Conservation (phyloP, 805 yeast genomes). For the Candida ovalis region DNA sequence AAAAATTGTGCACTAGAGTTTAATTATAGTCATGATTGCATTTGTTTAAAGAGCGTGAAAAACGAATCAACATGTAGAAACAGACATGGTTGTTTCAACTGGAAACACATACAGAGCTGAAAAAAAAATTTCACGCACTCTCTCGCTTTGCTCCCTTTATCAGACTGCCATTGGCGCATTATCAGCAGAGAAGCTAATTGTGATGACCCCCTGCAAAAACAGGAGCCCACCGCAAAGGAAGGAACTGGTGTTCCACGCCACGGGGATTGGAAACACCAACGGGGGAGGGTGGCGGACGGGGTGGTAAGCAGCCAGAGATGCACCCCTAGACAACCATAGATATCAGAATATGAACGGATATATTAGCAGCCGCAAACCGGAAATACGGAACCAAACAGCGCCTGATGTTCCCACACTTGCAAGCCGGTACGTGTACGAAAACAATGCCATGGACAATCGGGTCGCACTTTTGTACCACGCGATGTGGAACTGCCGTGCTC, state of each 20-base stretch:
- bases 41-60: too few species aligned
- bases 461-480: too few species aligned
- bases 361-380: background rate
- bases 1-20: too few species aligned
- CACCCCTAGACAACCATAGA: background rate
- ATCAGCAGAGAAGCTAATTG: background rate
- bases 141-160: background rate
- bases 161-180: background rate
- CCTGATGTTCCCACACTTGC: too few species aligned
- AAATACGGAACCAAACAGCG: too few species aligned
- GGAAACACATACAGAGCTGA: too few species aligned
- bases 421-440: background rate
- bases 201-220: conserved; percentile 1
- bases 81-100: too few species aligned
- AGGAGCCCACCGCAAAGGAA: background rate
- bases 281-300: background rate
- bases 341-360: background rate
- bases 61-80: too few species aligned
- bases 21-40: background rate
- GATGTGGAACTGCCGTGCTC: too few species aligned
- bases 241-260: background rate
- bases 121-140: background rate
- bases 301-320: background rate
- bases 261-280: background rate
- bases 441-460: background rate